Base-by-base conservation (phyloP, 2,329 filamentous ascomycete genomes). In the Verticillium nonalfalfae region DNA sequence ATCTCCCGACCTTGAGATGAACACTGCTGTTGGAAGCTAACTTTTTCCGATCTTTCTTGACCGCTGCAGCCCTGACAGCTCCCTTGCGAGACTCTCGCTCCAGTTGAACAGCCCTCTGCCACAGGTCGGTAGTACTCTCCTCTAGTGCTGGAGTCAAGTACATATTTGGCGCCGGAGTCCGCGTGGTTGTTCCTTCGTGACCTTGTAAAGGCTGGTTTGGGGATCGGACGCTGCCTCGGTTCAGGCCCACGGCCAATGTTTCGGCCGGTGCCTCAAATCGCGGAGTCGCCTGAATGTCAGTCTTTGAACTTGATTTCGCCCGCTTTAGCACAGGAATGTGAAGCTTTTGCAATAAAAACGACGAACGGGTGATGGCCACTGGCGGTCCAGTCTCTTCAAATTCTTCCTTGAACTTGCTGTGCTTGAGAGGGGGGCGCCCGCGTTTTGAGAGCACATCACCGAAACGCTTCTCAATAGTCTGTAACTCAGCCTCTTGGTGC, bases 351-450 rank as follows among this genome's bases (percentile, higher is more conserved):
- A 77, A 66, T 35, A 79, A 64, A 21, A 58, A 50, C 13, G 75
- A 76, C 10, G 62, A 66, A 56, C 67, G 62, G 13, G 59, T 70
- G 7, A 61, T 61, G 7, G 50, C 62, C 34, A 35, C 59, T 14
- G 61, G 61, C 26, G 62, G 59, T 14, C 61, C 65, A 7, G 65
- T 55, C 5, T 67, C 66, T 15, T 73, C 66, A 58, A 79, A 74
- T 5, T 78, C 71, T 62, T 81, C 78, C 10, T 66, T 71, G 65
- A 81, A 81, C 21, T 71, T 76, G 64, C 76, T 79, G 56, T 64
- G 64, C 1, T 75, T 61, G 11, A 68, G 70, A n/a, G 63, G 59
- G 2, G 67, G 67, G 2, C 66, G 68, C 39, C 72, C 72, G 34
- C 68, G 72, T 3, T 69, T 70, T 14, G 71, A 57, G 2, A 74